phyloP scores from a whole-genome alignment of 345 rosid species.

The Lepidium africanum region DNA sequence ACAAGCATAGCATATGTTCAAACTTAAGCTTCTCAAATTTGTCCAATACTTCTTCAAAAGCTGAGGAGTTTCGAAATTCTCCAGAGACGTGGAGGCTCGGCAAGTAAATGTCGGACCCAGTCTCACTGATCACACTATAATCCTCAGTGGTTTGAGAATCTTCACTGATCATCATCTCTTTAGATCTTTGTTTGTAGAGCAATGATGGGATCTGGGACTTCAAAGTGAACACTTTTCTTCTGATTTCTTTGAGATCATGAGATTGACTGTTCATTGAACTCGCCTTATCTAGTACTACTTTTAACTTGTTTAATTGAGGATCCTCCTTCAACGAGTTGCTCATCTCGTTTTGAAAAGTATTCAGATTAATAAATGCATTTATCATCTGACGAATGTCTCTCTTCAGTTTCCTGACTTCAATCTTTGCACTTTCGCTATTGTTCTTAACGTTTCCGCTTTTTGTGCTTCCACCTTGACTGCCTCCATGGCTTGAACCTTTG shows the following conservation, averaged over 20 bases:
- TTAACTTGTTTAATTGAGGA: neutral
- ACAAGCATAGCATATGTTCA: constrained; percentile 22
- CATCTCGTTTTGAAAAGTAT: neutral
- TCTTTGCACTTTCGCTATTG: neutral
- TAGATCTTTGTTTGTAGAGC: constrained; percentile 17
- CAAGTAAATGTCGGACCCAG: neutral
- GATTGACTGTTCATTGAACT: neutral
- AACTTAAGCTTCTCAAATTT: constrained; percentile 16
- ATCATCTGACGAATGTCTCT: constrained; percentile 18
- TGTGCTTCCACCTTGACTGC: constrained; percentile 13
- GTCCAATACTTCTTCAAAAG: constrained; percentile 20
- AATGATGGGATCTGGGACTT: constrained; percentile 22
- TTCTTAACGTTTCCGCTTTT: neutral
- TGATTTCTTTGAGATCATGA: constrained; percentile 9
- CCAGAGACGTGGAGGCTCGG: constrained; percentile 7
- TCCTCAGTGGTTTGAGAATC: constrained; percentile 11
- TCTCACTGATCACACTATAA: neutral
- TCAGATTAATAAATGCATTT: constrained; percentile 1
- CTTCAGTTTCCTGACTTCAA: neutral
- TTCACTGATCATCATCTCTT: neutral
- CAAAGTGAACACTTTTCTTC: constrained; percentile 18
- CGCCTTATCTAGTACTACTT: neutral
- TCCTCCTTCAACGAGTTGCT: neutral
- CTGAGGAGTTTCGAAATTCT: neutral
- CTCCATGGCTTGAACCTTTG: neutral